phyloP scores from a whole-genome alignment of 2,329 filamentous ascomycete species.

The Diaporthe capsici region DNA sequence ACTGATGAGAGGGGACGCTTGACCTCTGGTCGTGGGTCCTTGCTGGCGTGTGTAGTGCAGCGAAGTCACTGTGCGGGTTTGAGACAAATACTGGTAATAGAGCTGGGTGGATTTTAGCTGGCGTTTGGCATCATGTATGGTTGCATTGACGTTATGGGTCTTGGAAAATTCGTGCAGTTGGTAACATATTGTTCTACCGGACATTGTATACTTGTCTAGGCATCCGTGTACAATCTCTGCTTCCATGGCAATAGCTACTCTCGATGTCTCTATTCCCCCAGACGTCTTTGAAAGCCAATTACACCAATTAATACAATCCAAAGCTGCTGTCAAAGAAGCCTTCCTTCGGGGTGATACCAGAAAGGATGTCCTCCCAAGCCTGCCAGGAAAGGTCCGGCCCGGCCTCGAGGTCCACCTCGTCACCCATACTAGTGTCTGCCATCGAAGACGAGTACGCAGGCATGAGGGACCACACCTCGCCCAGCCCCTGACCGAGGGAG shows the following conservation, averaged over 20 bases:
- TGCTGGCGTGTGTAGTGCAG: neutral
- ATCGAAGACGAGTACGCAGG: neutral
- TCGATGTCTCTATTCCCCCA: too few species aligned
- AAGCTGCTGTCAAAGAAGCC: neutral
- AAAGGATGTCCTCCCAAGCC: neutral
- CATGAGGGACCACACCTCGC: neutral
- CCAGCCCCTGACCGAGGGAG: neutral
- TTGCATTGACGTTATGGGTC: neutral
- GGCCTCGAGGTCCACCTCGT: neutral
- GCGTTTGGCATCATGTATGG: neutral
- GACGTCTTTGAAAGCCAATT: neutral
- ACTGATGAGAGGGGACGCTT: neutral
- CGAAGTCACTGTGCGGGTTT: neutral
- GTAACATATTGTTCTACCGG: neutral
- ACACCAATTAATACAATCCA: neutral
- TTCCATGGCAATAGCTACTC: neutral
- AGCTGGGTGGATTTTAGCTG: neutral
- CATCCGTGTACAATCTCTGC: neutral
- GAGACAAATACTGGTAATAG: neutral
- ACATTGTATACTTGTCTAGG: neutral
- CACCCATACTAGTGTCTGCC: neutral
- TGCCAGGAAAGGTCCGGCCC: neutral
- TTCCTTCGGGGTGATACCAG: neutral
- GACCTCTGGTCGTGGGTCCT: neutral
- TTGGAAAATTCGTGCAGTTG: neutral